Conservation (phyloP, 371 early-diverging fungal genomes). For the Basidiobolus meristosporus region DNA sequence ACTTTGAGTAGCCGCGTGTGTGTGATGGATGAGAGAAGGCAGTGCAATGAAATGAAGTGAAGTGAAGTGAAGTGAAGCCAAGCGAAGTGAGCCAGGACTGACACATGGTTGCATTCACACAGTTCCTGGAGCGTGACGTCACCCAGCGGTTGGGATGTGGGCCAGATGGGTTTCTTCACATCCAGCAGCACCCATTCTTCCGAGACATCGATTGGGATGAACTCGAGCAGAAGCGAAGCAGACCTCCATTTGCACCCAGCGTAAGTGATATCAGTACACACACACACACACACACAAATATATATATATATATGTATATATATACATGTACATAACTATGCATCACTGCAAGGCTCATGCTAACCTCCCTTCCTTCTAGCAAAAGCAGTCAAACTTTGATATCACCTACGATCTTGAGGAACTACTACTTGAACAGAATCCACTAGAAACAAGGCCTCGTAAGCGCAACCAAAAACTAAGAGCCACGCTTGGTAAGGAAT, state of each 20-base stretch:
- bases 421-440: constrained; percentile 78
- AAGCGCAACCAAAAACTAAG: neutral
- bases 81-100: no score
- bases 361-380: no score
- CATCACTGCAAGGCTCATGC: no score
- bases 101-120: constrained; percentile 2
- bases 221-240: constrained; percentile 11
- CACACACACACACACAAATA: no score
- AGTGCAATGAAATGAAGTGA: no score
- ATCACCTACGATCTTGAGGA: constrained; percentile 91
- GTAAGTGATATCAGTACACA: no score
- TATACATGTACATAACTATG: no score
- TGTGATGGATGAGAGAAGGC: no score
- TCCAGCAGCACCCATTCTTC: constrained; percentile 10
- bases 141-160: constrained; percentile 4
- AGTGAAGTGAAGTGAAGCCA: no score
- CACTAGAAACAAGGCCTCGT: constrained; percentile 30
- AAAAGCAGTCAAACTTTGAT: constrained; percentile 78
- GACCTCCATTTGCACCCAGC: constrained; percentile 15
- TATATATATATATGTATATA: no score
- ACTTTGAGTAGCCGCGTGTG: no score
- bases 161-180: constrained; percentile 3
- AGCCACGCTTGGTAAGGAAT: neutral
- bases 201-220: constrained; percentile 11
- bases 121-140: constrained; percentile 5